Conservation (phyloP, 192 early-diverging fungal species). For the Backusella parvicylindrica region DNA sequence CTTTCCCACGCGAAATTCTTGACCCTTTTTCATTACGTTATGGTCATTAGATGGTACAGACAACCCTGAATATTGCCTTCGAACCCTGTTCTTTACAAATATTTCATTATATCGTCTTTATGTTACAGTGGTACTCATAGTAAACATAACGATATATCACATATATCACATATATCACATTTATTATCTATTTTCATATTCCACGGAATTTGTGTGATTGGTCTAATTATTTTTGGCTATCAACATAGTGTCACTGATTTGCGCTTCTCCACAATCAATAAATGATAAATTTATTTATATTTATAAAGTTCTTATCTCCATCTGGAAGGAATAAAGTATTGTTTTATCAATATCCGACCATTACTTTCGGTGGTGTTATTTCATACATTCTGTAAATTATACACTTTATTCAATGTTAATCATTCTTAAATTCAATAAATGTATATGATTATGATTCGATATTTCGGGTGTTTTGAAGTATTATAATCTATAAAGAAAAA, state of each 20-base stretch:
- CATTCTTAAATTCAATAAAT: too few species aligned
- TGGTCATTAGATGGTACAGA: neutral
- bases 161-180: neutral
- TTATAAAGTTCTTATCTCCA: neutral
- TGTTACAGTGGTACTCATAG: neutral
- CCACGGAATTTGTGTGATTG: neutral
- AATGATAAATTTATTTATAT: neutral
- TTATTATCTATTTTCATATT: neutral
- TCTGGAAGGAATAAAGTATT: neutral
- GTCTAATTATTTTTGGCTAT: constrained; percentile 2
- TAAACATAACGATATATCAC: neutral
- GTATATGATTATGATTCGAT: neutral
- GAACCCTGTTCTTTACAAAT: neutral
- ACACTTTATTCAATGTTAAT: too few species aligned
- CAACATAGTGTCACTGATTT: neutral
- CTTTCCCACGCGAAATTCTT: neutral
- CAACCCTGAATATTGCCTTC: neutral
- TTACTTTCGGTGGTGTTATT: too few species aligned
- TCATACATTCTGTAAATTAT: too few species aligned
- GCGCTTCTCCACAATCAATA: neutral
- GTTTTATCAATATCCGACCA: too few species aligned
- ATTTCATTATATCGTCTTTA: neutral
- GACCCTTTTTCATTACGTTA: constrained; percentile 6
- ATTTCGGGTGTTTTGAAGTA: neutral
- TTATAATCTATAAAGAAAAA: neutral